Evolutionary conservation across 495 filamentous ascomycete genomes (phyloP).

Genomic region (Penicillium ochrochloron): DNA sequence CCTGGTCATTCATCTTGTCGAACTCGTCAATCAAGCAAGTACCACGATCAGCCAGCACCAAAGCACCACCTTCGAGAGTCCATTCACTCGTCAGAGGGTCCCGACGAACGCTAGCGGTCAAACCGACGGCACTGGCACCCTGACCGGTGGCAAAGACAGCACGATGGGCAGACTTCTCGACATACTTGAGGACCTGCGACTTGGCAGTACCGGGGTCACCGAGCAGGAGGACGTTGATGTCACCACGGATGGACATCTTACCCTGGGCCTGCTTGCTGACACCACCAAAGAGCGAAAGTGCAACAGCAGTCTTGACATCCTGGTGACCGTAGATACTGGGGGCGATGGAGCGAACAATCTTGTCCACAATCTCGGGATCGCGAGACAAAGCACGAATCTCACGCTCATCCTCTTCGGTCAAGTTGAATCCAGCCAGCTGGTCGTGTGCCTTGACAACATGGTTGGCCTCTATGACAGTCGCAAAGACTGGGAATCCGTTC

Average conservation of each 20-base stretch:
- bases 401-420: slow-evolving; percentile 95
- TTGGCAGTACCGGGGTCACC: slow-evolving; percentile 99
- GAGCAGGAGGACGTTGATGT: slow-evolving; percentile 97
- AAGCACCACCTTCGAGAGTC: slow-evolving; percentile 95
- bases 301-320: slow-evolving; percentile 97
- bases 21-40: slow-evolving; percentile 99
- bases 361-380: slow-evolving; percentile 92
- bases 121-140: slow-evolving; percentile 95
- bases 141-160: slow-evolving; percentile 99
- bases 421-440: slow-evolving; percentile 93
- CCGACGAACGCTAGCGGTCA: slow-evolving; percentile 93
- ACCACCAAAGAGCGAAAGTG: slow-evolving; percentile 92
- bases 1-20: slow-evolving; percentile 99
- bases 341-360: slow-evolving; percentile 91
- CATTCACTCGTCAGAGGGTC: slow-evolving; percentile 97
- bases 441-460: slow-evolving; percentile 97
- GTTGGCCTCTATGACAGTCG: slow-evolving; percentile 96
- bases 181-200: slow-evolving; percentile 96
- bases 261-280: slow-evolving; percentile 89
- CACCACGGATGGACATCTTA: slow-evolving; percentile 88
- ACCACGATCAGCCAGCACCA: slow-evolving; percentile 94
- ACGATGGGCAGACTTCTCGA: slow-evolving; percentile 95
- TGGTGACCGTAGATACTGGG: slow-evolving; percentile 97
- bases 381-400: slow-evolving; percentile 83
- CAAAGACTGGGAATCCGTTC: slow-evolving; percentile 98